Evolutionary conservation across 2,329 filamentous ascomycete genomes (phyloP).

Genomic region (Balansia obtecta): DNA sequence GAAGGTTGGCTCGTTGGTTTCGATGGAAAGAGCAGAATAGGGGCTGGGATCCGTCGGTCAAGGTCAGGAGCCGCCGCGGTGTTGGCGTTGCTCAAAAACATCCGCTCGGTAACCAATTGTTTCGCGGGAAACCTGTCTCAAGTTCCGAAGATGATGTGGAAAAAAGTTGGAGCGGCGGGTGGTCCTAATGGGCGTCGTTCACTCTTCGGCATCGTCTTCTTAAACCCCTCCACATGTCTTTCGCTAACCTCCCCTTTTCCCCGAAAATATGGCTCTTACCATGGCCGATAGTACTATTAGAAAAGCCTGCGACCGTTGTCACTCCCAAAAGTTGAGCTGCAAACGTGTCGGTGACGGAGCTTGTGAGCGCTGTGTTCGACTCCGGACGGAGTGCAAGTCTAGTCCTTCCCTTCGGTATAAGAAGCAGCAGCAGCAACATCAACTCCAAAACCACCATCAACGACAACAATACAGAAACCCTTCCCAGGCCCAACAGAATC

Average conservation of each 20-base stretch:
- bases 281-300: constrained; percentile 27
- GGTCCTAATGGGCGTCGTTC: constrained; percentile 6
- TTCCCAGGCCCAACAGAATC: constrained; percentile 4
- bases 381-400: constrained; percentile 30
- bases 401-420: constrained; percentile 29
- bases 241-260: constrained; percentile 10
- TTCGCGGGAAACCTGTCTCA: constrained; percentile 4
- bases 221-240: constrained; percentile 19
- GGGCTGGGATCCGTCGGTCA: neutral
- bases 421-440: constrained; percentile 19
- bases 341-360: constrained; percentile 27
- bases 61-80: constrained; percentile 5
- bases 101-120: constrained; percentile 7
- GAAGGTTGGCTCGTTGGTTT: neutral
- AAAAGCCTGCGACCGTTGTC: constrained; percentile 35
- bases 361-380: constrained; percentile 30
- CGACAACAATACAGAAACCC: constrained; percentile 8
- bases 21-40: neutral
- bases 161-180: constrained; percentile 6
- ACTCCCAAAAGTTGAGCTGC: constrained; percentile 33
- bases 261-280: constrained; percentile 16
- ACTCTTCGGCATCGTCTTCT: constrained; percentile 13
- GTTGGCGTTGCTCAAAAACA: constrained; percentile 7
- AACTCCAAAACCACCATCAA: constrained; percentile 9
- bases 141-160: neutral